These are phyloP conservation scores for Rhizopogon vesiculosus DNA, from an alignment of 768 basidiomycete genomes.

Conservation along the genomic window DNA sequence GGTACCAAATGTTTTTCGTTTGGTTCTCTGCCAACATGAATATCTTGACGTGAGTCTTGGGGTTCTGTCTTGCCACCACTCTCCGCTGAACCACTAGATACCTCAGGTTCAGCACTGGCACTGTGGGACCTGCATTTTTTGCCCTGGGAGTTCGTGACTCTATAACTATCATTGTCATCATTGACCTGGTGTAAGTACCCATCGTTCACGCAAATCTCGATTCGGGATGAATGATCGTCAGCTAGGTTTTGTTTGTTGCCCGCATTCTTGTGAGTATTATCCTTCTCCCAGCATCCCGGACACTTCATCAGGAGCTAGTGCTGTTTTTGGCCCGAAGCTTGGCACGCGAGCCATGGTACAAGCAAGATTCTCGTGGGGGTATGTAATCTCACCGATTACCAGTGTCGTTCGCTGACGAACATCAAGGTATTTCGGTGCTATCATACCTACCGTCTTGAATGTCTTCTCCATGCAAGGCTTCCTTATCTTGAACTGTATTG, in stretches of 20 bases:
- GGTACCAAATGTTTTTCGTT: conserved; percentile 47
- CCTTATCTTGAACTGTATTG: conserved; percentile 53
- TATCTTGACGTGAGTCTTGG: conserved; percentile 32
- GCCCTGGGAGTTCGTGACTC: conserved; percentile 40
- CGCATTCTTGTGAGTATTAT: conserved; percentile 31
- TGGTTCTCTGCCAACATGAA: conserved; percentile 47
- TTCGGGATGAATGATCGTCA: background rate
- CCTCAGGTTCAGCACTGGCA: conserved; percentile 43
- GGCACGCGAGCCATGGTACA: conserved; percentile 58
- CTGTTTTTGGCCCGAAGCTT: conserved; percentile 49
- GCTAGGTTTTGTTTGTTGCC: conserved; percentile 30
- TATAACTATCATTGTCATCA: conserved; percentile 34
- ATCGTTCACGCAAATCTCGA: background rate
- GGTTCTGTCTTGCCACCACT: background rate
- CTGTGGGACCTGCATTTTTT: conserved; percentile 46
- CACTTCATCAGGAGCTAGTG: conserved; percentile 20
- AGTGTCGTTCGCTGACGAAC: background rate
- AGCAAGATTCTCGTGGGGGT: conserved; percentile 51
- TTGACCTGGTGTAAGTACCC: conserved; percentile 38
- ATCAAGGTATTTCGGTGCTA: conserved; percentile 33
- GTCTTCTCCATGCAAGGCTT: conserved; percentile 51
- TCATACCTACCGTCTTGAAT: conserved; percentile 41
- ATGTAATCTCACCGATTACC: conserved; percentile 10
- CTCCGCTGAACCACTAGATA: background rate
- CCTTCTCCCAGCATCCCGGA: background rate